These are phyloP conservation scores for Lagenaria siceraria DNA, from an alignment of 306 rosid species.

Conservation along the genomic window DNA sequence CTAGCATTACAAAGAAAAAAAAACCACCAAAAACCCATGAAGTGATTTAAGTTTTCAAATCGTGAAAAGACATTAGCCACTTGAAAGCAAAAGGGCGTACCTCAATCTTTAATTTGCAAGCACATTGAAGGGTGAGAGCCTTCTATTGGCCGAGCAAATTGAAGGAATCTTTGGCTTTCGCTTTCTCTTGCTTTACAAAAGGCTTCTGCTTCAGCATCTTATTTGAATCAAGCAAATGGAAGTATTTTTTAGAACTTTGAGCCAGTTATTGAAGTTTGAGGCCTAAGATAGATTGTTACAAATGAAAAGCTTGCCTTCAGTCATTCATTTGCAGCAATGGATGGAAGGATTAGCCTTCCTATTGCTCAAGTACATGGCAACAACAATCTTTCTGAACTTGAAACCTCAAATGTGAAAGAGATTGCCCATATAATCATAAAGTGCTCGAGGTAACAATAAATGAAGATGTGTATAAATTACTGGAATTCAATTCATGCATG, in stretches of 20 bases:
- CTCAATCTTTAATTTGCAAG: constrained; percentile 3
- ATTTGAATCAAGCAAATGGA: neutral
- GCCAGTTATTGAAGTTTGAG: neutral
- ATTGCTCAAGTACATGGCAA: neutral
- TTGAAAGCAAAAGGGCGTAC: neutral
- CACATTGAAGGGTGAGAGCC: neutral
- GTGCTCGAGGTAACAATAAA: neutral
- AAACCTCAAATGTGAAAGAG: neutral
- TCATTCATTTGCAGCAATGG: neutral
- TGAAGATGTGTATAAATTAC: neutral
- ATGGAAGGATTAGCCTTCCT: neutral
- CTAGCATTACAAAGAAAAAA: neutral
- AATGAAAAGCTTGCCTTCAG: neutral
- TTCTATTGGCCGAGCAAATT: neutral
- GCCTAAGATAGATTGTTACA: neutral
- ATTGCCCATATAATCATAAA: neutral
- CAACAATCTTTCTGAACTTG: neutral
- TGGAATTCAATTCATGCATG: neutral
- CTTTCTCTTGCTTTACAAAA: neutral
- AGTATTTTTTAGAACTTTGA: neutral
- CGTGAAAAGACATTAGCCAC: neutral
- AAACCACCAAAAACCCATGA: neutral
- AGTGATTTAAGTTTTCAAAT: neutral
- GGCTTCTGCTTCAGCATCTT: constrained; percentile 3
- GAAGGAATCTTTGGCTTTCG: constrained; percentile 4